A percentile compares a stretch with the other conserved stretches of the same genome.
These are phyloP conservation scores for Aspergillus biplanus DNA, from an alignment of 495 filamentous ascomycete species.

Conservation along the genomic window DNA sequence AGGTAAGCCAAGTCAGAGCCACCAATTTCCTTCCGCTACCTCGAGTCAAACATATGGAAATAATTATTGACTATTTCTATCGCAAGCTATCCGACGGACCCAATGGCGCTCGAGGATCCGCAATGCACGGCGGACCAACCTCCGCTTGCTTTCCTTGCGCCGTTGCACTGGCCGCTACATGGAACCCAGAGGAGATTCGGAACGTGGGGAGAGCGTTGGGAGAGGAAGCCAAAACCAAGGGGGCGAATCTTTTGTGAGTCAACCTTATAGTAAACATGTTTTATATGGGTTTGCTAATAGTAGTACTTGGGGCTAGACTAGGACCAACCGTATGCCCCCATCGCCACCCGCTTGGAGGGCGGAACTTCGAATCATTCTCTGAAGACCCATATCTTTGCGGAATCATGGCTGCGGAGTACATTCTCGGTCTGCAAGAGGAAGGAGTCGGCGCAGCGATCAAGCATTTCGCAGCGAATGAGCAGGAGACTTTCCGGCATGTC, in stretches of 20 bases:
- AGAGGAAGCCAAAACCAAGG: background rate
- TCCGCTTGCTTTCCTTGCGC: background rate
- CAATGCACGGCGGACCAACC: background rate
- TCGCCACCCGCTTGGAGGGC: conserved; percentile 4
- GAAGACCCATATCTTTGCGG: conserved; percentile 6
- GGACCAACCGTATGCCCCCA: conserved; percentile 4
- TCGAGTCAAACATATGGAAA: too few species aligned
- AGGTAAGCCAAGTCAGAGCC: too few species aligned
- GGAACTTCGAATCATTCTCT: conserved; percentile 8
- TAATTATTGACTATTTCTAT: too few species aligned
- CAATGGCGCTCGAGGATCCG: background rate
- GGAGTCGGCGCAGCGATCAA: conserved; percentile 7
- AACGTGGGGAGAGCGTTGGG: background rate
- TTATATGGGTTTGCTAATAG: too few species aligned
- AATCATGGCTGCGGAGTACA: background rate
- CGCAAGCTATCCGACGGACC: too few species aligned
- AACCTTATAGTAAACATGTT: too few species aligned
- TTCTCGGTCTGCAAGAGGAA: background rate
- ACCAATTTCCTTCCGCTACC: too few species aligned
- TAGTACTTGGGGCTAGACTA: too few species aligned
- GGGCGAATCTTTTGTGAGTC: background rate
- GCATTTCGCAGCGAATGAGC: conserved; percentile 3
- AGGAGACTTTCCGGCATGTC: background rate
- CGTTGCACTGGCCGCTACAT: background rate
- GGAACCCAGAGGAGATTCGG: background rate